phyloP scores from a whole-genome alignment of 495 filamentous ascomycete genomes.

The Sordaria brevicollis region DNA sequence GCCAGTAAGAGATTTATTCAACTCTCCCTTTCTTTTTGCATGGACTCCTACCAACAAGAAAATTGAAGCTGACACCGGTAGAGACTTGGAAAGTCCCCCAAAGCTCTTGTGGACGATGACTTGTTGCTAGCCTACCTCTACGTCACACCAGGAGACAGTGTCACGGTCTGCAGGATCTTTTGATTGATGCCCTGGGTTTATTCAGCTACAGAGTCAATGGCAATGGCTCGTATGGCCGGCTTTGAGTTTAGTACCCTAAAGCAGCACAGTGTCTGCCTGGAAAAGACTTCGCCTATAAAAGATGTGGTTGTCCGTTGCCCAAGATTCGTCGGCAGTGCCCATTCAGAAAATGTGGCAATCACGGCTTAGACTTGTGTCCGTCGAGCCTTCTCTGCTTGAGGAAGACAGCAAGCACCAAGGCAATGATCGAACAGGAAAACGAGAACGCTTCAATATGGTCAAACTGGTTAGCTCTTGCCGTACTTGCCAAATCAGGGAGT shows the following conservation, averaged over 20 bases:
- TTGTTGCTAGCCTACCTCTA: neutral
- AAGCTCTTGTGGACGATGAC: neutral
- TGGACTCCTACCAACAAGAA: neutral
- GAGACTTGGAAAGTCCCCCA: neutral
- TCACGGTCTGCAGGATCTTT: neutral
- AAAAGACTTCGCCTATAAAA: too few relatives aligned
- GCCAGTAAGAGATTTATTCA: neutral
- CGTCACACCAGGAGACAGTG: neutral
- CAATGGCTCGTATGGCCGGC: too few relatives aligned
- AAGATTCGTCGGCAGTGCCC: neutral
- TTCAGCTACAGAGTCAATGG: too few relatives aligned
- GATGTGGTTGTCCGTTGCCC: too few relatives aligned
- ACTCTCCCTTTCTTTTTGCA: neutral
- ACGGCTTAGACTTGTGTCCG: neutral
- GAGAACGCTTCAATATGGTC: constrained; percentile 8
- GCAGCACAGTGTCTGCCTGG: too few relatives aligned
- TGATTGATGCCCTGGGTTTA: neutral
- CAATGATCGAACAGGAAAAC: constrained; percentile 10
- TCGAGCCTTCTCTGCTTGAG: constrained; percentile 14
- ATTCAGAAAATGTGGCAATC: neutral
- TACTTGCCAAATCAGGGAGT: neutral
- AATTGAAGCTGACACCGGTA: neutral
- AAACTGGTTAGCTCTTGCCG: neutral
- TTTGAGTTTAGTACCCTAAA: too few relatives aligned
- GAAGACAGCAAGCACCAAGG: constrained; percentile 14